Conservation (phyloP, 2,329 filamentous ascomycete species). For the Alternaria novae-zelandiae region DNA sequence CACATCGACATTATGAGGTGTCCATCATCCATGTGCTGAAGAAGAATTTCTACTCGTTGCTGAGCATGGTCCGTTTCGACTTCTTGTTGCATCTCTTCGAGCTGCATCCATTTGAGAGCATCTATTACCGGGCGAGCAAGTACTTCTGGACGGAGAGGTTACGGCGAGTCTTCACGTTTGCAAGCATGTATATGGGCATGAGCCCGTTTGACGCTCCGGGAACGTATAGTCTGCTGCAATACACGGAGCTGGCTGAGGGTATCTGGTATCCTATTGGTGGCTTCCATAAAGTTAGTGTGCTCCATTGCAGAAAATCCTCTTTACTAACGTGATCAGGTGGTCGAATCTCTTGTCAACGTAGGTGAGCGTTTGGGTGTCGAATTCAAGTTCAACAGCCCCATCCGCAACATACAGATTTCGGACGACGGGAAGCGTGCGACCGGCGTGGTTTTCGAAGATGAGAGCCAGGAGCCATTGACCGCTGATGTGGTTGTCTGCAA, state of each 20-base stretch:
- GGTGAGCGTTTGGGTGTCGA: slow-evolving; percentile 67
- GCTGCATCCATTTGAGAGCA: slow-evolving; percentile 74
- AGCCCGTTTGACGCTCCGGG: slow-evolving; percentile 76
- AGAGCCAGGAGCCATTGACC: slow-evolving; percentile 60
- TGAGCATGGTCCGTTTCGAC: slow-evolving; percentile 63
- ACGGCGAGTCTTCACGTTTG: slow-evolving; percentile 75
- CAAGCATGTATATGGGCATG: slow-evolving; percentile 86
- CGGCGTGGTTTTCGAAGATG: slow-evolving; percentile 65
- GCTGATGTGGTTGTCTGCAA: slow-evolving; percentile 75
- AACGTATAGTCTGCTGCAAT: slow-evolving; percentile 76
- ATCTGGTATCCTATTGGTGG: slow-evolving; percentile 78
- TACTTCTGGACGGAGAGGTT: slow-evolving; percentile 75
- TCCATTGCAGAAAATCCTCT: background rate
- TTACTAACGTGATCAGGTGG: slow-evolving; percentile 43
- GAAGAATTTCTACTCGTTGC: slow-evolving; percentile 69
- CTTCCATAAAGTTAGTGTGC: slow-evolving; percentile 64
- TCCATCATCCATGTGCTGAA: slow-evolving; percentile 69
- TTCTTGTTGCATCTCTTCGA: slow-evolving; percentile 66
- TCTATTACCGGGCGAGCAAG: slow-evolving; percentile 68
- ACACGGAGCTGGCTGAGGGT: slow-evolving; percentile 76
- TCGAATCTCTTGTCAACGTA: slow-evolving; percentile 68
- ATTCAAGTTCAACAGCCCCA: slow-evolving; percentile 66
- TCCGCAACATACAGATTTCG: slow-evolving; percentile 62
- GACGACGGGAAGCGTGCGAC: slow-evolving; percentile 60
- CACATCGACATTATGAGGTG: slow-evolving; percentile 73